Percentiles rank a stretch among this genome's conserved stretches.
Evolutionary conservation across 140 eudicot genomes (phyloP).

Genomic region (Cichorium intybus): DNA sequence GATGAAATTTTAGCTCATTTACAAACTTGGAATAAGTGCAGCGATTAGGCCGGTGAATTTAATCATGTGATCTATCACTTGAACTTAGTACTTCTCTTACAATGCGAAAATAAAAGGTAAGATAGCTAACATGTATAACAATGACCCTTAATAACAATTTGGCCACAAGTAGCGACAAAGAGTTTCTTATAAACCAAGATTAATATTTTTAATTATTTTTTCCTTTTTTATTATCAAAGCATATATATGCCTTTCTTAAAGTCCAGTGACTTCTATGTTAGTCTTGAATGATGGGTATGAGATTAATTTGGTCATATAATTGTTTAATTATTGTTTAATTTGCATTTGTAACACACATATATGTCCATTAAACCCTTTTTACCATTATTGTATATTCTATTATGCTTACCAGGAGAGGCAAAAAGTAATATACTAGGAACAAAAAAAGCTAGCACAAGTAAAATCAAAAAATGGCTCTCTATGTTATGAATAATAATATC

Average conservation of each 20-base stretch:
- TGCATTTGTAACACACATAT: not conserved
- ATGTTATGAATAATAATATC: no score
- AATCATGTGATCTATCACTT: no score
- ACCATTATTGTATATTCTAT: not conserved
- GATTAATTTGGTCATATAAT: not conserved
- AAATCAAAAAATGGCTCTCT: slow-evolving; percentile 92
- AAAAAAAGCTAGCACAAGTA: slow-evolving; percentile 74
- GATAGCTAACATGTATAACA: slow-evolving; percentile 3
- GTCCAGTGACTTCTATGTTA: not conserved
- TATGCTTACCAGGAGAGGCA: slow-evolving; percentile 73
- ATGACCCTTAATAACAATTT: not conserved
- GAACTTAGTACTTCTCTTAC: no score
- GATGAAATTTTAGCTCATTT: not conserved
- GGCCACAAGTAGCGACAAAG: not conserved
- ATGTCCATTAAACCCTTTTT: not conserved
- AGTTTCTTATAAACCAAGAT: not conserved
- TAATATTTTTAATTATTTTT: not conserved
- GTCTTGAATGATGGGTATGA: not conserved
- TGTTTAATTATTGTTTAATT: not conserved
- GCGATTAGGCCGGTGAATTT: no score
- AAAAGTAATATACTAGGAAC: slow-evolving; percentile 80
- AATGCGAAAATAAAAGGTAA: no score
- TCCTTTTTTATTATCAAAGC: not conserved
- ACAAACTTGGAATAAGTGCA: not conserved
- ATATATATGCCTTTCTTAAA: not conserved